Evolutionary conservation across 2,329 filamentous ascomycete genomes (phyloP).

Genomic region (Truncatella angustata): DNA sequence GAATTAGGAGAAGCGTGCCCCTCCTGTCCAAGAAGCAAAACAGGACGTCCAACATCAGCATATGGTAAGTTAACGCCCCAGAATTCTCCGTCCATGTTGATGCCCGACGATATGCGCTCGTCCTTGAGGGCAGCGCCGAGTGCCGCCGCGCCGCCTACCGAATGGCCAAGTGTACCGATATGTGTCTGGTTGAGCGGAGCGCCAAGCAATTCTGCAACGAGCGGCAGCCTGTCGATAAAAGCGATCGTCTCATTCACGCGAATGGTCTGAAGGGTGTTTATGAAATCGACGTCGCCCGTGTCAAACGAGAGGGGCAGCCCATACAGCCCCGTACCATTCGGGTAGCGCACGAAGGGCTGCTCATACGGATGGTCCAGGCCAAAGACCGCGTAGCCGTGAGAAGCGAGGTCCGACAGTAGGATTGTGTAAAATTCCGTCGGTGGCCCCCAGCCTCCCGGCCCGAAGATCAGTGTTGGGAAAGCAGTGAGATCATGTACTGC

Average conservation of each 20-base stretch:
- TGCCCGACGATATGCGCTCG: conserved; percentile 13
- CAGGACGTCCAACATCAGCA: conserved; percentile 19
- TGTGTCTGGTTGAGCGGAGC: conserved; percentile 16
- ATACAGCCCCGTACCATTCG: conserved; percentile 24
- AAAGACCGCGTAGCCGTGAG: conserved; percentile 23
- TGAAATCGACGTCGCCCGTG: background rate
- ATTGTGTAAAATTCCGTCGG: conserved; percentile 18
- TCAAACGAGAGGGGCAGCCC: conserved; percentile 16
- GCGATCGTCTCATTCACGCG: conserved; percentile 18
- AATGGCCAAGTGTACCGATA: conserved; percentile 20
- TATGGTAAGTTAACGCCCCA: conserved; percentile 12
- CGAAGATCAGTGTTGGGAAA: conserved; percentile 19
- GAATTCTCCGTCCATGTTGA: conserved; percentile 22
- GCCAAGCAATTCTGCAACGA: conserved; percentile 12
- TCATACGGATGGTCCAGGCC: conserved; percentile 26
- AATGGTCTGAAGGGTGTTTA: conserved; percentile 13
- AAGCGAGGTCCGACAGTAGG: conserved; percentile 18
- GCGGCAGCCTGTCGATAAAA: conserved; percentile 17
- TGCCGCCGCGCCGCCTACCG: conserved; percentile 20
- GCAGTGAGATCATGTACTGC: background rate
- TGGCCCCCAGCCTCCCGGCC: conserved; percentile 18
- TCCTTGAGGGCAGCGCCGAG: conserved; percentile 15
- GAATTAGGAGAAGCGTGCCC: conserved; percentile 10
- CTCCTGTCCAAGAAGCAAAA: conserved; percentile 18
- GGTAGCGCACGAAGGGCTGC: conserved; percentile 25